These are phyloP conservation scores for Dujonia santamariae DNA, from an alignment of 1,139 yeast genomes.

Conservation along the genomic window DNA sequence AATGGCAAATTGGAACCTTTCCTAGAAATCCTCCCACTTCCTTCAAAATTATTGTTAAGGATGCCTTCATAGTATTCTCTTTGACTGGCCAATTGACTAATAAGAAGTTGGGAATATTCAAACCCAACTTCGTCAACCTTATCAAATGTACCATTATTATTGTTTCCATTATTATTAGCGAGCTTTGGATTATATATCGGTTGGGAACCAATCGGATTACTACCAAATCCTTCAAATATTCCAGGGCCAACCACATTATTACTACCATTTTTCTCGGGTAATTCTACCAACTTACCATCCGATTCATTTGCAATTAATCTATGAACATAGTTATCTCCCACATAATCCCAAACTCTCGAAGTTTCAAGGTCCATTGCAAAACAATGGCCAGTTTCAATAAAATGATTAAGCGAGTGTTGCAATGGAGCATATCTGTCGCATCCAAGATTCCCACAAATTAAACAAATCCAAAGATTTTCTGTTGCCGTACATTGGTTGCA, in stretches of 20 bases:
- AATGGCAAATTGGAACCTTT: slow-evolving; percentile 17
- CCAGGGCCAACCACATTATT: slow-evolving; percentile 10
- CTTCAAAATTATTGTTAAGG: slow-evolving; percentile 25
- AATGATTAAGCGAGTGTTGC: slow-evolving; percentile 86
- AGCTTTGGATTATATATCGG: slow-evolving; percentile 5
- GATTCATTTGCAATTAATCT: slow-evolving; percentile 78
- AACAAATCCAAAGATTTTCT: slow-evolving; percentile 41
- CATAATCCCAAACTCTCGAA: slow-evolving; percentile 94
- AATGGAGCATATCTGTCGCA: slow-evolving; percentile 66
- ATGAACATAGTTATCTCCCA: slow-evolving; percentile 89
- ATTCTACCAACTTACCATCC: slow-evolving; percentile 81
- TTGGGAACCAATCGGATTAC: slow-evolving; percentile 4
- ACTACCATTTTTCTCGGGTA: slow-evolving; percentile 37
- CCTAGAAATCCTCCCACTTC: slow-evolving; percentile 21
- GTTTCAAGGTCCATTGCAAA: slow-evolving; percentile 87
- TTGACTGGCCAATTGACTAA: slow-evolving; percentile 86
- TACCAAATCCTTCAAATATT: slow-evolving; percentile 12
- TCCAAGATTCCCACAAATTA: slow-evolving; percentile 47
- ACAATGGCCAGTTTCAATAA: slow-evolving; percentile 75
- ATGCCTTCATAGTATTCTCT: slow-evolving; percentile 76
- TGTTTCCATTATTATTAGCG: slow-evolving; percentile 7
- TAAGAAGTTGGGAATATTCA: slow-evolving; percentile 75
- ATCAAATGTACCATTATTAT: slow-evolving; percentile 17
- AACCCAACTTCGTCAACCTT: slow-evolving; percentile 57
- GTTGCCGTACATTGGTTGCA: slow-evolving; percentile 35